A percentile compares a stretch with the other conserved stretches of the same genome.
These are phyloP conservation scores for Drosera capensis DNA, from an alignment of 148 eudicot genomes.

Conservation along the genomic window DNA sequence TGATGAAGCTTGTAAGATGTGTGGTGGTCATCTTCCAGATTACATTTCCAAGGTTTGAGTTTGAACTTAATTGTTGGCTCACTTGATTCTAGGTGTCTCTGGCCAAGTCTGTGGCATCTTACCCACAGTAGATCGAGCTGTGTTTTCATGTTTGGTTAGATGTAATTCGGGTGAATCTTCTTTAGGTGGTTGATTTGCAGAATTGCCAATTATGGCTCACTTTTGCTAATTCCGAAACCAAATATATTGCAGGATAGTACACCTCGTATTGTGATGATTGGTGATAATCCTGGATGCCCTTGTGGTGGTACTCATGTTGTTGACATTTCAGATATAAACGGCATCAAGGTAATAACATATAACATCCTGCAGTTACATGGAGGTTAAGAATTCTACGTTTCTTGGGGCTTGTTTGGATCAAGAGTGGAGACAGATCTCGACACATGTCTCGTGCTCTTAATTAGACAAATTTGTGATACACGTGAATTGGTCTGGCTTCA, in stretches of 20 bases:
- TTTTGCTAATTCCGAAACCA: not conserved
- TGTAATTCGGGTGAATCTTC: not conserved
- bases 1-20: conserved; percentile 51
- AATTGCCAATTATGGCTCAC: not conserved
- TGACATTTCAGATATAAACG: conserved; percentile 46
- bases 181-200: conserved; percentile 1
- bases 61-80: not conserved
- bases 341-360: conserved; percentile 42
- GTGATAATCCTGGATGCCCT: conserved; percentile 66
- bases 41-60: conserved; percentile 59
- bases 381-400: too few species aligned
- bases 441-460: too few species aligned
- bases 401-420: too few species aligned
- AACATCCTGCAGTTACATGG: too few species aligned
- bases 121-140: too few species aligned
- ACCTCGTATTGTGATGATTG: conserved; percentile 68
- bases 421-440: too few species aligned
- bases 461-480: too few species aligned
- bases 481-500: too few species aligned
- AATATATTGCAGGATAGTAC: conserved; percentile 40
- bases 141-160: too few species aligned
- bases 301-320: conserved; percentile 79
- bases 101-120: not conserved
- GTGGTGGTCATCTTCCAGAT: conserved; percentile 76
- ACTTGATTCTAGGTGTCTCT: not conserved